phyloP scores from a whole-genome alignment of 2,329 filamentous ascomycete species.

The Aspergillus sp. region DNA sequence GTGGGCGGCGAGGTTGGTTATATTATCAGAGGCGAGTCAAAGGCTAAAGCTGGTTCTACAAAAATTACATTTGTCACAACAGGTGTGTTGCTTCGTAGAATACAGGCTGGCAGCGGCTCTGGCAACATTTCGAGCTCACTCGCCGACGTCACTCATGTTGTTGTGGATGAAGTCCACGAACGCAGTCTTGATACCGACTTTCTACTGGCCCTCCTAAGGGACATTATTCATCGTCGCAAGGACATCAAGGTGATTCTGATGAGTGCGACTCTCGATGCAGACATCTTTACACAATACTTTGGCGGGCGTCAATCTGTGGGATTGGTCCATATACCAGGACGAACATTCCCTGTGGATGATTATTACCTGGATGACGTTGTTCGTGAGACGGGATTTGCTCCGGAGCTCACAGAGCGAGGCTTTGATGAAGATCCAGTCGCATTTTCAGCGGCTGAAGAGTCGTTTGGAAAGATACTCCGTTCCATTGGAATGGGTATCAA shows the following conservation, averaged over 20 bases:
- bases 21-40: constrained; percentile 86
- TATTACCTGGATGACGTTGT: constrained; percentile 88
- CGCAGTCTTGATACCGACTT: constrained; percentile 94
- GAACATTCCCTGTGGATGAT: constrained; percentile 87
- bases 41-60: constrained; percentile 66
- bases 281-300: constrained; percentile 84
- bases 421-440: constrained; percentile 36
- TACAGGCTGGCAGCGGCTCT: constrained; percentile 85
- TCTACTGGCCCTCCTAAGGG: constrained; percentile 78
- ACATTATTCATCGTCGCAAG: constrained; percentile 71
- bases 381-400: constrained; percentile 71
- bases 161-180: constrained; percentile 97
- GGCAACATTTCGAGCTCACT: constrained; percentile 79
- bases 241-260: constrained; percentile 91
- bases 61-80: constrained; percentile 96
- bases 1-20: constrained; percentile 91
- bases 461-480: constrained; percentile 68
- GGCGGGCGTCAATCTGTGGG: constrained; percentile 69
- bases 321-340: constrained; percentile 79
- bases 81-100: constrained; percentile 81
- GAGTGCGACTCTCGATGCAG: constrained; percentile 92
- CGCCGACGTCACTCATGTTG: constrained; percentile 87
- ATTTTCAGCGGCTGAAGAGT: constrained; percentile 47
- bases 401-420: constrained; percentile 30
- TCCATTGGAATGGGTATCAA: constrained; percentile 82